Evolutionary conservation across 768 basidiomycete genomes (phyloP).

Genomic region (Fistulinella prunicolor): DNA sequence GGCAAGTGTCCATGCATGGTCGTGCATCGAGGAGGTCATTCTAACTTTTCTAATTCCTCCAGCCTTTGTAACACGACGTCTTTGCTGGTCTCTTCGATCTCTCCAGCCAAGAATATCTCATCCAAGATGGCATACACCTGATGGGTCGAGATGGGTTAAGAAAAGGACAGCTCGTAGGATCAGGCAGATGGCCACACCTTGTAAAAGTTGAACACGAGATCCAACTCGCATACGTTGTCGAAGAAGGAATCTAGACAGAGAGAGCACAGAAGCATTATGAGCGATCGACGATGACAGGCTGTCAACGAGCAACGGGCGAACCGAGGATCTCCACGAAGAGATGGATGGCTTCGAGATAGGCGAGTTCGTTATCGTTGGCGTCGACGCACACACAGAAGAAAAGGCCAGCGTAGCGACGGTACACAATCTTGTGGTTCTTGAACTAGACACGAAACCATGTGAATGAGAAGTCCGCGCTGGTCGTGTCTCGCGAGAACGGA

Average conservation of each 20-base stretch:
- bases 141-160: background rate
- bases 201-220: conserved; percentile 99
- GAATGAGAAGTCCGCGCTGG: no score
- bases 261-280: no score
- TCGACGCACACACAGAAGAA: conserved; percentile 99
- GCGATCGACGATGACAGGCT: no score
- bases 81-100: conserved; percentile 98
- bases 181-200: conserved; percentile 75
- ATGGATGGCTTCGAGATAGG: conserved; percentile 96
- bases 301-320: conserved; percentile 37
- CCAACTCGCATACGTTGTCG: conserved; percentile 97
- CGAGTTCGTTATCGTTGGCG: conserved; percentile 96
- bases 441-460: conserved; percentile 61
- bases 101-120: conserved; percentile 97
- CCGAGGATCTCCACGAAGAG: conserved; percentile 97
- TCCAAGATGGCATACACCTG: conserved; percentile 98
- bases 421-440: conserved; percentile 96
- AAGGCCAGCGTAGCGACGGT: conserved; percentile 93
- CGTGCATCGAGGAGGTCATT: conserved; percentile 54
- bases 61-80: conserved; percentile 89
- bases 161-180: no score
- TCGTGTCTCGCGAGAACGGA: conserved; percentile 36
- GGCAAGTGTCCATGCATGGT: no score
- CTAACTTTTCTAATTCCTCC: conserved; percentile 91
- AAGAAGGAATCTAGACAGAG: conserved; percentile 83